These are phyloP conservation scores for Ogataea neopini DNA, from an alignment of 805 yeast species.

Conservation along the genomic window DNA sequence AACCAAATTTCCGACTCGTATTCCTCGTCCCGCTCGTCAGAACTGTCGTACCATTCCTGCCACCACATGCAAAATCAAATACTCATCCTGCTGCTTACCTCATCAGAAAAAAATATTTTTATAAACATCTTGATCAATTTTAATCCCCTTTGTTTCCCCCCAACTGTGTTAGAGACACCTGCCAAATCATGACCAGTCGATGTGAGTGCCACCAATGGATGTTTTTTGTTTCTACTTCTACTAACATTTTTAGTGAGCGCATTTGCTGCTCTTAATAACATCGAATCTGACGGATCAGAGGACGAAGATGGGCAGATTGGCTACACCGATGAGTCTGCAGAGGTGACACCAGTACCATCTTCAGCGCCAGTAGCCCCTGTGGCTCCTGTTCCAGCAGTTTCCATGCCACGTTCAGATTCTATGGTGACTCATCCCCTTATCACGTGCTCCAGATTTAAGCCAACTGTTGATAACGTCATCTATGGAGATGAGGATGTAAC, in stretches of 20 bases:
- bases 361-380: neutral
- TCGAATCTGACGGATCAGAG: constrained; percentile 8
- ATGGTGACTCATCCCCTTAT: constrained; percentile 7
- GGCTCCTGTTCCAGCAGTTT: neutral
- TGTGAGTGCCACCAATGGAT: neutral
- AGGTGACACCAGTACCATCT: constrained; percentile 1
- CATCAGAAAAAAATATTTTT: neutral
- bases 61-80: too few species aligned
- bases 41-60: too few species aligned
- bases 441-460: constrained; percentile 39
- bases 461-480: constrained; percentile 40
- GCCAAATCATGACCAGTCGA: constrained; percentile 3
- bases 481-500: constrained; percentile 34
- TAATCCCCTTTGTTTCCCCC: neutral
- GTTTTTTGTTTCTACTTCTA: neutral
- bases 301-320: constrained; percentile 15
- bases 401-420: neutral
- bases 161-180: neutral
- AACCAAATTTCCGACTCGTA: too few species aligned
- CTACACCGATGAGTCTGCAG: constrained; percentile 11
- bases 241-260: constrained; percentile 27
- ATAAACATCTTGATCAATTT: neutral
- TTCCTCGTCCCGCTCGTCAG: too few species aligned
- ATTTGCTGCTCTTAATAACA: constrained; percentile 34
- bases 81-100: too few species aligned